Base-by-base conservation (phyloP, 1,139 yeast species). In the Hansenula lynferdii region DNA sequence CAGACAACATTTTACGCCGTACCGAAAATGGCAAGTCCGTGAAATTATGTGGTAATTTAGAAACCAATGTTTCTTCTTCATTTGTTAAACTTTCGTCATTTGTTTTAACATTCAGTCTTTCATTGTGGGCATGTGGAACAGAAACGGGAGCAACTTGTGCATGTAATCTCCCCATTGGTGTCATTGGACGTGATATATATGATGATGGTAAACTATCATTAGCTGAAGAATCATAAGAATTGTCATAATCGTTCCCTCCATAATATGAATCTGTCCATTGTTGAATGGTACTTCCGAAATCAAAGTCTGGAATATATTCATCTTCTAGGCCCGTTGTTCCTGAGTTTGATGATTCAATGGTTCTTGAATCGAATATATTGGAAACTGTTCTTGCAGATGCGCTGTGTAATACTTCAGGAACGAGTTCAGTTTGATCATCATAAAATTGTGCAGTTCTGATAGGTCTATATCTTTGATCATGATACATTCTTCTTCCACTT, bases 301-400 rank as follows among this genome's bases (percentile, higher is more conserved):
- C 76, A 31, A 82, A 62, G 21, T 80, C 85, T 0, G 89, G 89
- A 14, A 82, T 72, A 51, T 81, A 82, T 52, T 83, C 90, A 56
- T 82, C 90, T 50, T 79, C 82, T 47, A 81, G 63, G 1, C 85
- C 86, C 38, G 15, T 9, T 23, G 9, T 23, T 7, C 25, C 11
- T 10, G 6, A 10, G 25, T 23, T 23, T n/a, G n/a, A n/a, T n/a
- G n/a, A n/a, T n/a, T n/a, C n/a, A n/a, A n/a, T n/a, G n/a, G n/a
- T n/a, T n/a, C n/a, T n/a, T 12, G 26, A 8, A 17, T 7, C 12
- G n/a, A 16, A 12, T 5, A 20, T 22, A 12, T 16, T 34, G 2
- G 43, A 27, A 27, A 27, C 39, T 28, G 36, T 37, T 39, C 37
- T 43, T 3, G 39, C 27, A 35, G 51, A 15, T 19, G 14, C 6